A percentile compares a stretch with the other conserved stretches of the same genome.
These are phyloP conservation scores for Pichia sp. DNA, from an alignment of 1,139 yeast genomes.

Conservation along the genomic window DNA sequence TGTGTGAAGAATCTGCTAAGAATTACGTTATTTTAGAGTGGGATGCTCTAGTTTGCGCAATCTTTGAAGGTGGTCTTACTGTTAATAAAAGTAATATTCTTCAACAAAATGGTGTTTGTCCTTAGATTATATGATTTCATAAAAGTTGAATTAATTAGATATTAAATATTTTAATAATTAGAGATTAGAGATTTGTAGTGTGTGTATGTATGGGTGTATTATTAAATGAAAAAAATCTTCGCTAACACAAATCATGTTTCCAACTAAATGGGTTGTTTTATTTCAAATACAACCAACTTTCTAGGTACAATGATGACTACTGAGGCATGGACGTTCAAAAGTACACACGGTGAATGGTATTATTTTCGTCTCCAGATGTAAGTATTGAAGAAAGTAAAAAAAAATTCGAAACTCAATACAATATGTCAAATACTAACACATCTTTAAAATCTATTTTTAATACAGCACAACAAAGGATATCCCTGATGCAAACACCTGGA, in stretches of 20 bases:
- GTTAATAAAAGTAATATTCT: neutral
- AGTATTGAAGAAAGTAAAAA: neutral
- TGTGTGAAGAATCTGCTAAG: conserved; percentile 26
- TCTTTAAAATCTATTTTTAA: neutral
- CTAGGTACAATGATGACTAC: neutral
- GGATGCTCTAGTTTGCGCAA: conserved; percentile 63
- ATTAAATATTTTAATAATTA: too few relatives aligned
- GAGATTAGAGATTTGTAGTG: too few relatives aligned
- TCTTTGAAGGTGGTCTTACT: conserved; percentile 34
- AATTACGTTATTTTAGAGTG: conserved; percentile 44
- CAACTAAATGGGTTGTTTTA: neutral
- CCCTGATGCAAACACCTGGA: conserved; percentile 39
- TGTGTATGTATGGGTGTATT: too few relatives aligned
- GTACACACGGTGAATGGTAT: conserved; percentile 9
- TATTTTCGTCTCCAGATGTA: conserved; percentile 10
- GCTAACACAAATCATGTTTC: too few relatives aligned
- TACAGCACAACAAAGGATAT: conserved; percentile 3
- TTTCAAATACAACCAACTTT: neutral
- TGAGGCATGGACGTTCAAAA: conserved; percentile 1
- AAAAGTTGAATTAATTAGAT: too few relatives aligned
- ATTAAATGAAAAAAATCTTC: too few relatives aligned
- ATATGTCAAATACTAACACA: conserved; percentile 1
- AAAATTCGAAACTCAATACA: neutral
- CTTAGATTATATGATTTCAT: neutral
- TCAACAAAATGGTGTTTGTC: conserved; percentile 2